Conservation (phyloP, 257 asterid species). For the Lavandula angustifolia region DNA sequence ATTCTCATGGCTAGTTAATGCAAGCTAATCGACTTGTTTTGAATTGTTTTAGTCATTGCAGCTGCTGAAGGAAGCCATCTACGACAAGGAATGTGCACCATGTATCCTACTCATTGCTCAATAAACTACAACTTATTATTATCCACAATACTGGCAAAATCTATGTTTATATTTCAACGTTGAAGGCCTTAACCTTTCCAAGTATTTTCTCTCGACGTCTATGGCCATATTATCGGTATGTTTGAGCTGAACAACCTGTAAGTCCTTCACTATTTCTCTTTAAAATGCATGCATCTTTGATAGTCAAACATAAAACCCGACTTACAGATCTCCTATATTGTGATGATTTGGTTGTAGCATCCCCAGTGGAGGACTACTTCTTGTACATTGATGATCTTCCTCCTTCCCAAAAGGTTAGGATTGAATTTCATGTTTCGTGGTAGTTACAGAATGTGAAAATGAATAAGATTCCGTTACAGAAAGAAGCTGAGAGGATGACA, state of each 20-base stretch:
- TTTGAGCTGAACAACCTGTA: constrained; percentile 98
- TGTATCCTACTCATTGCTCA: constrained; percentile 67
- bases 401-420: constrained; percentile 62
- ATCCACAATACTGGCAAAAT: background rate
- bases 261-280: constrained; percentile 37
- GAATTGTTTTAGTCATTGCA: constrained; percentile 71
- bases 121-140: constrained; percentile 26
- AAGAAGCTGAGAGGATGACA: constrained; percentile 67
- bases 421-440: background rate
- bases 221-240: constrained; percentile 94
- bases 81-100: constrained; percentile 72
- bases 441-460: constrained; percentile 19
- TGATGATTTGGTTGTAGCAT: constrained; percentile 88
- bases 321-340: constrained; percentile 5
- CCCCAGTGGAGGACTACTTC: constrained; percentile 89
- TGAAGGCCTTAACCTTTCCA: constrained; percentile 56
- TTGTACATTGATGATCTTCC: constrained; percentile 85
- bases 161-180: constrained; percentile 14
- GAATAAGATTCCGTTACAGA: constrained; percentile 44
- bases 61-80: constrained; percentile 84
- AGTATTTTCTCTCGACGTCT: constrained; percentile 90
- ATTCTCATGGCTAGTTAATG: background rate
- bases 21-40: constrained; percentile 33
- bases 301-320: constrained; percentile 14
- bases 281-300: background rate